phyloP scores from a whole-genome alignment of 768 basidiomycete genomes.

The Kondoa malvinella region DNA sequence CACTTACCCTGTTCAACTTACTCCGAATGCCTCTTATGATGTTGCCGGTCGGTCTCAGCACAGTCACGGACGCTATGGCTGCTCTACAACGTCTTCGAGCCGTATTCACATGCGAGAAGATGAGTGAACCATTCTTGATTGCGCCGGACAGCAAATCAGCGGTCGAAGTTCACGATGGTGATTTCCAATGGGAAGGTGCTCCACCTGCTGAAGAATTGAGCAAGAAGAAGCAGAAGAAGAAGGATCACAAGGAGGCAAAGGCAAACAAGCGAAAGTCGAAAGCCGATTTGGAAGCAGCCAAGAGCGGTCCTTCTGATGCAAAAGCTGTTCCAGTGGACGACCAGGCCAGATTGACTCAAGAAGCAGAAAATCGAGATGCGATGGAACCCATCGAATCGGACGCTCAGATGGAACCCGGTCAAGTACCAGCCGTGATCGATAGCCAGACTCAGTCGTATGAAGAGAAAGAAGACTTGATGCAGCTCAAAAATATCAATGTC shows the following conservation, averaged over 20 bases:
- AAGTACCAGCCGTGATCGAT: not conserved
- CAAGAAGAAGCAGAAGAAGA: conserved; percentile 28
- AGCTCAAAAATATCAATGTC: conserved; percentile 48
- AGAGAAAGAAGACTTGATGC: conserved; percentile 39
- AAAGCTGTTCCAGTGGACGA: not conserved
- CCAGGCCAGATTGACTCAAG: not conserved
- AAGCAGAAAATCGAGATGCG: conserved; percentile 15
- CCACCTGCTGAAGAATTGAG: conserved; percentile 34
- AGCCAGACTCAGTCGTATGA: not conserved
- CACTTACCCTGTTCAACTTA: conserved; percentile 67
- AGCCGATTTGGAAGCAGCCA: conserved; percentile 20
- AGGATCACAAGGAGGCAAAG: conserved; percentile 30
- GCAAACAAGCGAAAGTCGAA: conserved; percentile 18
- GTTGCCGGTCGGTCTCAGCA: conserved; percentile 16
- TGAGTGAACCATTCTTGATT: conserved; percentile 43
- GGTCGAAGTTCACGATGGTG: conserved; percentile 48
- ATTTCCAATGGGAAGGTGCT: conserved; percentile 75
- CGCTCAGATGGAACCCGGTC: conserved; percentile 4
- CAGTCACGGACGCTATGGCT: conserved; percentile 54
- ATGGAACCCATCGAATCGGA: conserved; percentile 9
- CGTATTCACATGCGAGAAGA: conserved; percentile 68
- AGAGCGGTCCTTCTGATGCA: not conserved
- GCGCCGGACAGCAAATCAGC: conserved; percentile 48
- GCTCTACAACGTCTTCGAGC: conserved; percentile 58
- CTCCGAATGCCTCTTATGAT: conserved; percentile 36